phyloP scores from a whole-genome alignment of 2,329 filamentous ascomycete genomes.

The Alternaria triticina region DNA sequence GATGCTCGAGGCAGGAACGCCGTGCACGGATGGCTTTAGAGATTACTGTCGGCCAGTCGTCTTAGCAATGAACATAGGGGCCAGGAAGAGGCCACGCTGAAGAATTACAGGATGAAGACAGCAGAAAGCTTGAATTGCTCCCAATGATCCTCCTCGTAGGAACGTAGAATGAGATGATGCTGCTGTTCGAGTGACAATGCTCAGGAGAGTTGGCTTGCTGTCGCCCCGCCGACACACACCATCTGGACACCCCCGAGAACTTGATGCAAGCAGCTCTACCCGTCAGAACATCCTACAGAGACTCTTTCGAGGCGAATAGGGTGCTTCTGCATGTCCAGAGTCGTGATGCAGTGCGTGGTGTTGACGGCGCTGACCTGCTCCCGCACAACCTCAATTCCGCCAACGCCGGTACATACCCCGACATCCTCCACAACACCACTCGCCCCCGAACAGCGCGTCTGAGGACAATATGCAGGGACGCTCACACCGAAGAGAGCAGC shows the following conservation, averaged over 20 bases:
- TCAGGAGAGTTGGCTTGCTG: background rate
- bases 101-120: constrained; percentile 4
- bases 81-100: background rate
- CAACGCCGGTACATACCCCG: background rate
- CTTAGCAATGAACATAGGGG: constrained; percentile 26
- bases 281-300: background rate
- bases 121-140: constrained; percentile 1
- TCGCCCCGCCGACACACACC: background rate
- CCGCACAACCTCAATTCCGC: constrained; percentile 8
- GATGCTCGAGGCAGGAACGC: constrained; percentile 24
- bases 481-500: background rate
- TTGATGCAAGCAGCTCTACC: background rate
- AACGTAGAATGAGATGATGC: constrained; percentile 2
- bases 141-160: background rate
- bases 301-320: background rate
- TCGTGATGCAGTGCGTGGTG: constrained; percentile 3
- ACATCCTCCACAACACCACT: constrained; percentile 2
- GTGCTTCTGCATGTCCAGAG: background rate
- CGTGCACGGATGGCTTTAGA: constrained; percentile 26
- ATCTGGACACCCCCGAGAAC: background rate
- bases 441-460: background rate
- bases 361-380: constrained; percentile 4
- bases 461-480: background rate
- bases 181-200: constrained; percentile 2
- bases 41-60: constrained; percentile 35